These are phyloP conservation scores for Exophiala oligosperma DNA, from an alignment of 2,329 filamentous ascomycete species.

Conservation along the genomic window DNA sequence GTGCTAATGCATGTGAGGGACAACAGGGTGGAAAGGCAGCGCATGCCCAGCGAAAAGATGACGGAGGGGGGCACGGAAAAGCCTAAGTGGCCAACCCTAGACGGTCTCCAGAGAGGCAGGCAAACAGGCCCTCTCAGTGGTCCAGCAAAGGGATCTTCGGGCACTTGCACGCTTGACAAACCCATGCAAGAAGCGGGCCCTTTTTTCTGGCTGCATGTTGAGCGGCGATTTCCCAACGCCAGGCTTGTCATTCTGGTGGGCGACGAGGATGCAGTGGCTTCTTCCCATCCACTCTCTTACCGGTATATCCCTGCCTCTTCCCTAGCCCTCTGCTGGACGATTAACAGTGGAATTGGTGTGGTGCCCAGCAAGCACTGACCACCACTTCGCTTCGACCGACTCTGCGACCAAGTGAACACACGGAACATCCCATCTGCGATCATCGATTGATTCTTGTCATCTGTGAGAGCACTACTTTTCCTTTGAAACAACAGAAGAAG, in stretches of 20 bases:
- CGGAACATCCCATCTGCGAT: conserved; percentile 1
- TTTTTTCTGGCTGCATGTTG: conserved; percentile 3
- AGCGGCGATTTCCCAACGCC: conserved; percentile 1
- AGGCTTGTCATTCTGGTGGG: neutral
- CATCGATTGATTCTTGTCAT: neutral
- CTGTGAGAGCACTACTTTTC: neutral
- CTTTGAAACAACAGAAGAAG: neutral
- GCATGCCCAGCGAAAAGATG: neutral
- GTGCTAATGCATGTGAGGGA: neutral
- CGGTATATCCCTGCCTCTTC: neutral
- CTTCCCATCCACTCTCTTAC: neutral
- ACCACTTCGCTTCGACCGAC: neutral
- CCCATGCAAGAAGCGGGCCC: neutral
- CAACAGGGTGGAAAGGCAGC: neutral
- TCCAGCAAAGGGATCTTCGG: neutral
- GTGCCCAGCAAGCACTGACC: neutral
- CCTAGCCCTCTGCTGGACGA: neutral
- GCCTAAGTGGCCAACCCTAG: neutral
- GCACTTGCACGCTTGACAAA: neutral
- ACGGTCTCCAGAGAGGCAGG: neutral
- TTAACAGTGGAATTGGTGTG: neutral
- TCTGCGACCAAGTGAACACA: neutral
- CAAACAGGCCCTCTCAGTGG: neutral
- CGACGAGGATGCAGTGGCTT: neutral
- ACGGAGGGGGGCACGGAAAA: conserved; percentile 1